Evolutionary conservation across 495 filamentous ascomycete genomes (phyloP).

Genomic region (Saxophila tyrrhenica): DNA sequence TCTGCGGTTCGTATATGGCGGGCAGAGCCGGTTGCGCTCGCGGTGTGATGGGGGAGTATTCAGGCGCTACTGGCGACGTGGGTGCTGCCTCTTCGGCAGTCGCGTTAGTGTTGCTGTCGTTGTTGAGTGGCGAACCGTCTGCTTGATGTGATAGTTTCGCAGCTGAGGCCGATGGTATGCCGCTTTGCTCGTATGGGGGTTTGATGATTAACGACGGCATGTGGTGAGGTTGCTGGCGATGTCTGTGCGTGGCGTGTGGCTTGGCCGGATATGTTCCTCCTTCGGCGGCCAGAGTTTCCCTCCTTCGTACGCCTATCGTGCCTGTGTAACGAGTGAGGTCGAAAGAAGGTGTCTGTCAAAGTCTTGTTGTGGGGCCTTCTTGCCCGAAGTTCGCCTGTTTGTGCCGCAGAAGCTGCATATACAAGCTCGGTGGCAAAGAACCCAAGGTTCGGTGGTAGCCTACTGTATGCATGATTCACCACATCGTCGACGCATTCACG

Average conservation of each 20-base stretch:
- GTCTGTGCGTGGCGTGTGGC: not conserved
- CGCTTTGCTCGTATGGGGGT: not conserved
- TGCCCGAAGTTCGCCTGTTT: not conserved
- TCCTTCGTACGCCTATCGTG: no score
- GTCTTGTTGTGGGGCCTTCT: not conserved
- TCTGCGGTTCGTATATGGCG: not conserved
- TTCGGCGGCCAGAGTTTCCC: no score
- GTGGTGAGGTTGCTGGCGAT: not conserved
- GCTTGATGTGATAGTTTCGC: conserved; percentile 2
- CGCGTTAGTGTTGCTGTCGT: not conserved
- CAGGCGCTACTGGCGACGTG: conserved; percentile 8
- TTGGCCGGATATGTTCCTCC: no score
- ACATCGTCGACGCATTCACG: no score
- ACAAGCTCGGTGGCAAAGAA: no score
- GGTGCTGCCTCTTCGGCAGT: not conserved
- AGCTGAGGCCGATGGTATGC: not conserved
- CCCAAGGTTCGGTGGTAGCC: no score
- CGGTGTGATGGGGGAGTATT: conserved; percentile 16
- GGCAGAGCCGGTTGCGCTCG: conserved; percentile 15
- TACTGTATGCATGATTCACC: not conserved
- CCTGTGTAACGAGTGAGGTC: no score
- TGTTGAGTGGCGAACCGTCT: not conserved
- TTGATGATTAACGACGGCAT: conserved; percentile 6
- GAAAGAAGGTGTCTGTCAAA: not conserved
- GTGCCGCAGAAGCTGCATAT: not conserved